Conservation (phyloP, 345 rosid genomes). For the Citrus trifoliata region DNA sequence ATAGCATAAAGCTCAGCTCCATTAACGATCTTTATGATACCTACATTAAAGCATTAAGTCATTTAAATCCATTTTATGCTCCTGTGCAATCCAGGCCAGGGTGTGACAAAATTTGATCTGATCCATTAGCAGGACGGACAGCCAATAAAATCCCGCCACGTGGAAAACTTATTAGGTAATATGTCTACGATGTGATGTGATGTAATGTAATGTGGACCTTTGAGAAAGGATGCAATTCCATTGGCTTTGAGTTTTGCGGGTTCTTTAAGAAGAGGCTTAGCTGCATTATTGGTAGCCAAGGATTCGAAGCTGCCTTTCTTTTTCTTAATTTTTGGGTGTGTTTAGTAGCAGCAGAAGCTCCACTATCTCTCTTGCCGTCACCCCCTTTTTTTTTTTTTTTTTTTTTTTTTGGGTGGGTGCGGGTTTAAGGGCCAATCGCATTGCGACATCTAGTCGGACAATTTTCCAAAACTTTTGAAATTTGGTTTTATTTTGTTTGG, state of each 20-base stretch:
- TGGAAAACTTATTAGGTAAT: slow-evolving; percentile 13
- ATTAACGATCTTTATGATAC: neutral
- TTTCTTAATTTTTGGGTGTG: neutral
- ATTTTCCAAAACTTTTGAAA: slow-evolving; percentile 9
- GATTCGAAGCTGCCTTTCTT: neutral
- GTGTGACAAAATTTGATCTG: slow-evolving; percentile 11
- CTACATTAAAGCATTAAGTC: neutral
- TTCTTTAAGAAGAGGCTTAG: neutral
- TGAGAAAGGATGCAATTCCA: neutral
- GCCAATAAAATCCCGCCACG: neutral
- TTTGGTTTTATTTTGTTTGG: neutral
- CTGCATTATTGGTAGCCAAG: slow-evolving; percentile 17
- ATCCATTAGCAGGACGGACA: slow-evolving; percentile 4
- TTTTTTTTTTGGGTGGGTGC: too few relatives aligned
- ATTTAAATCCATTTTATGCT: neutral
- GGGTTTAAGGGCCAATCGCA: neutral
- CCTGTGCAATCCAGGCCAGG: slow-evolving; percentile 19
- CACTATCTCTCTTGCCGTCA: slow-evolving; percentile 10
- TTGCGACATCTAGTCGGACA: slow-evolving; percentile 1
- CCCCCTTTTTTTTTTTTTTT: neutral
- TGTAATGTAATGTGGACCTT: neutral
- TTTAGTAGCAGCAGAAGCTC: neutral
- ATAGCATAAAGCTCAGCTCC: neutral
- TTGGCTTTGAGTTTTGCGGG: neutral
- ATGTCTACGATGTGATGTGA: neutral